Base-by-base conservation (phyloP, 495 filamentous ascomycete species). In the Hypoxylon perforatum region DNA sequence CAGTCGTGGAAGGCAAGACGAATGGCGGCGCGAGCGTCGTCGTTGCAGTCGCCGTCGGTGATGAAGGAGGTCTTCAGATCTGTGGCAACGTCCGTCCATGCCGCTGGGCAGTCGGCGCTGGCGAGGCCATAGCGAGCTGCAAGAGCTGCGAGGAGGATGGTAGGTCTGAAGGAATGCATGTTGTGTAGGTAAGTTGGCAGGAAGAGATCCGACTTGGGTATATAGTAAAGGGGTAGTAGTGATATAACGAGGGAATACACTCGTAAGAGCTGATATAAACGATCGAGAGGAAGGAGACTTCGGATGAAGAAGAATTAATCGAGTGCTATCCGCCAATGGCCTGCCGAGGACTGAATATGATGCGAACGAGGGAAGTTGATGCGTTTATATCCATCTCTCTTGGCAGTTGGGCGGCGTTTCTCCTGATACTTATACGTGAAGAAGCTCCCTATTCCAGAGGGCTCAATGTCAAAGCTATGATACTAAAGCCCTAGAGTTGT, bases 1-100 rank as follows among this genome's bases (percentile, higher is more conserved):
- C 69, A 72, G 42, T 72, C 69, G 35, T 72, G 69, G 21, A 72
- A 72, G 0, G 64, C 44, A 10, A 69, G 64, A 14, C 69, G 65
- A 44, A 72, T 69, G 4, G 69, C 69, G 0, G 65, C 69, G 9
- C 69, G 69, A 46, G 69, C 69, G 22, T 67, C 53, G 14, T 72
- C 69, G 11, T 38, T 72, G 25, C 69, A 72, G 7, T 41, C 42
- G 17, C 64, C 64, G 22, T 55, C 38, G 14, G 18, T 44, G 25
- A 69, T 22, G 48, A 72, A 69, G 4, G 51, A 42, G 4, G 57
- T 47, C 51, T 65, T 69, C 25, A 72, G 38, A 10, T 72, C 69
- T 5, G 60, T 3, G 12, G 69, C 69, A 38, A 72, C 61, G 12
- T 72, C 65, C 1, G 65, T 69, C 69, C 69, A 72, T 5, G 61